Base-by-base conservation (phyloP, 2,329 filamentous ascomycete species). In the Fusarium sp. region DNA sequence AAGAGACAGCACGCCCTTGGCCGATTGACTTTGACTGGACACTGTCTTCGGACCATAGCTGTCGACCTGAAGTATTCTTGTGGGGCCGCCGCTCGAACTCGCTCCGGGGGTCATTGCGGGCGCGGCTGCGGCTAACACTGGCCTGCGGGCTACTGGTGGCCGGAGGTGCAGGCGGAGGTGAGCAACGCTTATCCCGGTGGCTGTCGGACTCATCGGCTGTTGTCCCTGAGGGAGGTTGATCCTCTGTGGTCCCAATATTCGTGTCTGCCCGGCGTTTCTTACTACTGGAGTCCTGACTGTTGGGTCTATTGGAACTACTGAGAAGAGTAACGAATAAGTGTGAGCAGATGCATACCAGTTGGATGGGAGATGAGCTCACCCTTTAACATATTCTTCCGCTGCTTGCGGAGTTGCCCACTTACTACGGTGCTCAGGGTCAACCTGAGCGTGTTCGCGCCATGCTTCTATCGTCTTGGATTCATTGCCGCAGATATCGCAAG, bases 11-110 rank as follows among this genome's bases (percentile, higher is more conserved):
- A 24, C 63, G 51, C 6, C 46, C 49, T 14, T 62, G 25, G 25
- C 60, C 47, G 46, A 59, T 70, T 25, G 65, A 55, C 8, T 70
- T 70, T 27, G 42, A 9, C 5, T 37, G 63, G 10, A 53, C 49
- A 14, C 73, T 72, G 29, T 77, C 76, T 4, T 76, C 69, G 1
- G 76, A 70, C 77, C 77, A 79, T 0, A 80, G 77, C 25, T 75
- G 74, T 1, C 77, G 63, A 7, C 70, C 70, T 5, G 67, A 55
- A 2, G 59, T 30, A 7, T 73, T 29, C 27, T 29, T 76, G 29
- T 69, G 52, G 47, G 47, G 51, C 9, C 64, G 61, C 0, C 69
- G 74, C 10, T 76, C 73, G 57, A 75, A 74, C 18, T 70, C 67
- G 18, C 46, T 59, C 13, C 67, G 67, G 16, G 30, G 72, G 13